Percentiles rank a stretch among this genome's conserved stretches.
phyloP scores from a whole-genome alignment of 2,329 filamentous ascomycete genomes.

The Aspergillus sp. region DNA sequence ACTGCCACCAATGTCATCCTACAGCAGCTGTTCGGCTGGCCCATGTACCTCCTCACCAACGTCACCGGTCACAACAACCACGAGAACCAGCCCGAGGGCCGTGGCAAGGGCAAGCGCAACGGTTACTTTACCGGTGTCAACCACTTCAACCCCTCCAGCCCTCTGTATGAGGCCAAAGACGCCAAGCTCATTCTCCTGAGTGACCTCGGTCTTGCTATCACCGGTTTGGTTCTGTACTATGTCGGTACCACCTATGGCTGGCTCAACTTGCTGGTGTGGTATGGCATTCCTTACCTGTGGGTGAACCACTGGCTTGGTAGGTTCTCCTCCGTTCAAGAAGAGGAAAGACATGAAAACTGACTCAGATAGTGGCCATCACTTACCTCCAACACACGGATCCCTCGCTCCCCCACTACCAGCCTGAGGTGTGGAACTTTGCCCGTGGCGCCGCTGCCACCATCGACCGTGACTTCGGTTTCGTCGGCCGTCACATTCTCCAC shows the following conservation, averaged over 20 bases:
- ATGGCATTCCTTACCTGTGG: constrained; percentile 91
- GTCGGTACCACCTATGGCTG: constrained; percentile 75
- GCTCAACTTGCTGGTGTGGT: constrained; percentile 87
- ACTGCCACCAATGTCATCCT: constrained; percentile 66
- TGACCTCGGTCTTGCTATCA: constrained; percentile 70
- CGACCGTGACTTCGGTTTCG: constrained; percentile 94
- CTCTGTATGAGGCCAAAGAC: constrained; percentile 86
- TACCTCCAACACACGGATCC: constrained; percentile 97
- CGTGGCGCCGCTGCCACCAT: constrained; percentile 93
- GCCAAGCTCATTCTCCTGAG: constrained; percentile 79
- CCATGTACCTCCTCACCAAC: constrained; percentile 82
- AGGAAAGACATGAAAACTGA: constrained; percentile 4
- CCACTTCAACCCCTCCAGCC: constrained; percentile 86
- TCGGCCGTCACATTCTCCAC: constrained; percentile 83
- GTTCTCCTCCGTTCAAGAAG: constrained; percentile 31
- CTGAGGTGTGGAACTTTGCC: constrained; percentile 82
- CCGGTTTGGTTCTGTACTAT: constrained; percentile 54
- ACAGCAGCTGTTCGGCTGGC: constrained; percentile 92
- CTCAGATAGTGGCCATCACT: constrained; percentile 79
- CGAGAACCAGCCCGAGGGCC: constrained; percentile 82
- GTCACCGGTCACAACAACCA: constrained; percentile 96
- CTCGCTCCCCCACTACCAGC: constrained; percentile 83
- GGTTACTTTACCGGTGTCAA: constrained; percentile 76
- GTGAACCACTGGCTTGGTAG: constrained; percentile 98
- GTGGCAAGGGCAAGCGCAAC: constrained; percentile 86